phyloP scores from a whole-genome alignment of 768 basidiomycete genomes.

The Serendipita vermifera region DNA sequence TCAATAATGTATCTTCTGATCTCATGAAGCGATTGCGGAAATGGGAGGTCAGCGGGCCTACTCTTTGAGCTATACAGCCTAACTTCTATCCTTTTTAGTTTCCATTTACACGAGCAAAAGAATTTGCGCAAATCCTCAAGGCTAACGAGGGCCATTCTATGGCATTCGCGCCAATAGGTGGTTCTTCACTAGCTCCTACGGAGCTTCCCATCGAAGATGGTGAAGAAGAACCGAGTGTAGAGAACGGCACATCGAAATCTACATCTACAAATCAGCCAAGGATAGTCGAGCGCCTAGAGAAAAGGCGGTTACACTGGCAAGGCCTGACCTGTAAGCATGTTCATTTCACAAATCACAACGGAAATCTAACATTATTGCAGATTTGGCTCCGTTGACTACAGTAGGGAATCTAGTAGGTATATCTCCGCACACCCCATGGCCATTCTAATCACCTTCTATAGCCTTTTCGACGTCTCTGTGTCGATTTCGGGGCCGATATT shows the following conservation, averaged over 20 bases:
- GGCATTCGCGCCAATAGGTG: constrained; percentile 24
- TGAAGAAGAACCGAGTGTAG: constrained; percentile 12
- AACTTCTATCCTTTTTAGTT: background rate
- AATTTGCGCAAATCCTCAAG: constrained; percentile 34
- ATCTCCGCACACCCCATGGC: background rate
- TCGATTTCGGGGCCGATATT: constrained; percentile 79
- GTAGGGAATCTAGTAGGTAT: constrained; percentile 77
- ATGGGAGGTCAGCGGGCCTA: constrained; percentile 41
- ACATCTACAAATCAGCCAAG: constrained; percentile 10
- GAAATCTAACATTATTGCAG: constrained; percentile 30
- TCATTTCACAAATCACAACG: background rate
- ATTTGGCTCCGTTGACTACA: constrained; percentile 77
- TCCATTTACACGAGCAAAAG: constrained; percentile 31
- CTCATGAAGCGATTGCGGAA: constrained; percentile 48
- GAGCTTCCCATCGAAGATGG: constrained; percentile 13
- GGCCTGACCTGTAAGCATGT: constrained; percentile 67
- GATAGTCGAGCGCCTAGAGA: constrained; percentile 44
- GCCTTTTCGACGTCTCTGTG: constrained; percentile 89
- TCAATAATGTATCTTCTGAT: constrained; percentile 52
- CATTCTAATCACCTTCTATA: constrained; percentile 21
- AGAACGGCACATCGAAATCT: constrained; percentile 5
- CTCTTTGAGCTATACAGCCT: background rate
- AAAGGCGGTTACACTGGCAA: constrained; percentile 73
- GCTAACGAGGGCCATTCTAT: constrained; percentile 30
- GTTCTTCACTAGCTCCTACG: constrained; percentile 32